Evolutionary conservation across 2,329 filamentous ascomycete species (phyloP).

Genomic region (Alternaria arbusti): DNA sequence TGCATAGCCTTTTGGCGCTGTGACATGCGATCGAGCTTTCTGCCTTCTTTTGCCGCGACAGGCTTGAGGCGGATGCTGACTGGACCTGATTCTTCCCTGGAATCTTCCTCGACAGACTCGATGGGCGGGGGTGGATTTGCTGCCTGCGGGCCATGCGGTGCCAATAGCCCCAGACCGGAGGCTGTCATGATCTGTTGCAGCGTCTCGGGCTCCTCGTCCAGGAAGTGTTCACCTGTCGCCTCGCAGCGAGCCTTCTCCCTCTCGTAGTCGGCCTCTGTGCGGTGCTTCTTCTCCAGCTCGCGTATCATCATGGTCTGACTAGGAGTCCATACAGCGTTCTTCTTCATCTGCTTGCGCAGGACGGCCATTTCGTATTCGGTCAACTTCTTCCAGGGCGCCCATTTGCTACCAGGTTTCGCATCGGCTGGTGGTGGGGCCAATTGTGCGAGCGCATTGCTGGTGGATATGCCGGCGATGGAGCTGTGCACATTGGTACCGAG

Average conservation of each 20-base stretch:
- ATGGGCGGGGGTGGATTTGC: constrained; percentile 15
- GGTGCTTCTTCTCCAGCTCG: constrained; percentile 74
- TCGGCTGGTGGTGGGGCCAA: constrained; percentile 66
- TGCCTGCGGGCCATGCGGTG: constrained; percentile 16
- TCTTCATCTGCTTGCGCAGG: constrained; percentile 86
- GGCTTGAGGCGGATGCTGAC: constrained; percentile 79
- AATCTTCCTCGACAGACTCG: constrained; percentile 20
- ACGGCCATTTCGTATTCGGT: constrained; percentile 73
- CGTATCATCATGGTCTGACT: constrained; percentile 86
- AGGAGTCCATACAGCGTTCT: constrained; percentile 84
- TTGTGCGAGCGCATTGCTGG: constrained; percentile 65
- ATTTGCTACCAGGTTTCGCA: constrained; percentile 65
- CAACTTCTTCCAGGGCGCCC: constrained; percentile 68
- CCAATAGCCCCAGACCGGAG: constrained; percentile 23
- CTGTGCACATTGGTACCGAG: constrained; percentile 62
- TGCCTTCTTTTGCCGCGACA: constrained; percentile 80
- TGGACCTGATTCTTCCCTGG: constrained; percentile 66
- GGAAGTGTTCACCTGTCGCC: constrained; percentile 69
- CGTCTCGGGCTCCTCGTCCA: constrained; percentile 58
- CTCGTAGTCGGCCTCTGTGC: constrained; percentile 56
- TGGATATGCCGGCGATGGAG: constrained; percentile 63
- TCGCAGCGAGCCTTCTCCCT: constrained; percentile 64
- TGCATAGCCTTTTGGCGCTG: constrained; percentile 58
- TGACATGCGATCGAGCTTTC: constrained; percentile 73
- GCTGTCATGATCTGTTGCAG: constrained; percentile 30